Evolutionary conservation across 2,329 filamentous ascomycete genomes (phyloP), one percentile per base, ranked within the genome.

Genomic region (Alternaria gaisen): DNA sequence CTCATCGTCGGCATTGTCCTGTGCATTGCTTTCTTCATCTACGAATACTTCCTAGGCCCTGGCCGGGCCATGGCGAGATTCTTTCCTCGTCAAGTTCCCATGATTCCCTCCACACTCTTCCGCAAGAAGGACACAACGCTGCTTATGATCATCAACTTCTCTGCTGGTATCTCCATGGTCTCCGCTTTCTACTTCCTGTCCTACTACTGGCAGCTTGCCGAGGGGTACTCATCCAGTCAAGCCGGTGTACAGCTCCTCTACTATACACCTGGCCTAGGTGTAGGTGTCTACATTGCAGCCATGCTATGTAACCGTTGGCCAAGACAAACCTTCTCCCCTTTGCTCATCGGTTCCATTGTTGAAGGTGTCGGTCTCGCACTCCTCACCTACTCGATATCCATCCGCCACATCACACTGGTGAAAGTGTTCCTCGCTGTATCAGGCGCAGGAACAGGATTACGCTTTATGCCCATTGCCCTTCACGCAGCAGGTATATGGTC

Each of bases 121-220:
- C 75, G 78, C 3, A 82, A 85, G 56, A 82, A 84, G 34, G 88
- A 92, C 64, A 85, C 87, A 1, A 80, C 83, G 0, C 79, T 90
- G n/a, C 74, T 91, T n/a, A 85, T 87, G 61, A 84, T 85, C 58
- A 83, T 89, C 64, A 88, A 88, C 64, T 86, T 89, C 68, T 81
- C 84, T 4, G 84, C 85, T 0, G 89, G 89, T 4, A 84, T 87
- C 67, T 82, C 78, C 0, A 75, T 83, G 65, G 84, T 83, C 72
- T 80, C 84, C 12, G 85, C 88, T 1, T 86, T 91, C 65, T 91
- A 91, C 74, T 91, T 91, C 67, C 86, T 89, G 66, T 87, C 86
- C 16, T 83, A 91, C 18, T 91, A 90, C 74, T 91, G 91, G 72
- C 85, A 86, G 2, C 77, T 90, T 16, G 88, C 90, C 0, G 79